Base-by-base conservation (phyloP, 305 asterid species). In the Solanum chacoense region DNA sequence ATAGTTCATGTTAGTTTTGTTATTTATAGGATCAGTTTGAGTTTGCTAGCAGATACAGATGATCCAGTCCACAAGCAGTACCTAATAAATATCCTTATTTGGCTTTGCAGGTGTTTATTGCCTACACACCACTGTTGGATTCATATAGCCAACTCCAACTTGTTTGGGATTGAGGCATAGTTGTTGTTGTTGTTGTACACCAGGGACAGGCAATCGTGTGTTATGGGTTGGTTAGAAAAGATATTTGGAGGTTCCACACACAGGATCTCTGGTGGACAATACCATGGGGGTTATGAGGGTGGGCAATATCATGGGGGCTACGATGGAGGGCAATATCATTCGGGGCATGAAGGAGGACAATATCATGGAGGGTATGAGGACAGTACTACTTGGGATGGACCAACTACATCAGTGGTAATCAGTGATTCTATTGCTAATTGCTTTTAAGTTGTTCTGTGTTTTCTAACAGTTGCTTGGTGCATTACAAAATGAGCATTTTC, bases 171-270 rank as follows among this genome's bases (percentile, higher is more conserved):
- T 81, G 86, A 83, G 42, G 22, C 7, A 2, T 83, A 83, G 72
- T 28, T 6, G 26, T 18, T 76, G 83, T 75, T 38, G 42, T 38
- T 38, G 55, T 13, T 38, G 67, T 80, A 2, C 16, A 26, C 69
- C 35, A 80, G 86, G 20, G 32, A 42, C 8, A 42, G 5, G 24
- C 16, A 42, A 38, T 91, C 74, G 84, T 84, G 84, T 71, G 65
- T 91, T 42, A 97, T 97, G 99, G 96, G 96, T 88, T 97, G 99
- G 99, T 90, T 97, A 83, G 92, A 96, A 89, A 97, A 95, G 95
- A 94, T 96, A 90, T 94, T 96, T 84, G 94, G 90, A 90, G 99
- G 99, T 87, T 92, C 97, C 81, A 93, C 93, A 89, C 96, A 96
- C 89, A 94, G 91, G 92, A 89, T 93, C 86, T 93, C 92, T 29